A percentile compares a stretch with the other conserved stretches of the same genome.
Evolutionary conservation across 2,329 filamentous ascomycete species (phyloP).

Genomic region (Tolypocladium ovalisporum): DNA sequence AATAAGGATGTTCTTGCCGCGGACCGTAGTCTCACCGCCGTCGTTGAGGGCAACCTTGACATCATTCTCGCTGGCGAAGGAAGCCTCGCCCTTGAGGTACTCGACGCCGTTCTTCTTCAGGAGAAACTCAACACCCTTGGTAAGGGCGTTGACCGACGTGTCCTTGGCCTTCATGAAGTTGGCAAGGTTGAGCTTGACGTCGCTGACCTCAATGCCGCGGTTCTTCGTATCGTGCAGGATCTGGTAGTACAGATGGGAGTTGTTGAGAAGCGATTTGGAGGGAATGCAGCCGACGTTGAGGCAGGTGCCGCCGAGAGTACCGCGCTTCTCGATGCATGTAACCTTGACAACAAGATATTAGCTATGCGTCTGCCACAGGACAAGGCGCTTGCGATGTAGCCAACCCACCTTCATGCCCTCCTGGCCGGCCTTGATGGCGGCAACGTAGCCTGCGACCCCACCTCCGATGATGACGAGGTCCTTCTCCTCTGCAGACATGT

Average conservation of each 20-base stretch:
- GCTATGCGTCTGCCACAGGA: neutral
- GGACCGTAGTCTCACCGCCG: conserved; percentile 77
- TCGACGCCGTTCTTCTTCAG: conserved; percentile 99
- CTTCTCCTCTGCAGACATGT: conserved; percentile 64
- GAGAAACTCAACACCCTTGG: conserved; percentile 95
- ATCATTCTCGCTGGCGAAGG: conserved; percentile 82
- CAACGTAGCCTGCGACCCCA: conserved; percentile 96
- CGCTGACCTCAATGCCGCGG: conserved; percentile 92
- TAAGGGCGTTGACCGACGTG: conserved; percentile 74
- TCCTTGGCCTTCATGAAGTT: conserved; percentile 99
- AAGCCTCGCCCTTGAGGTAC: conserved; percentile 87
- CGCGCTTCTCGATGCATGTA: conserved; percentile 96
- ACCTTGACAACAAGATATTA: conserved; percentile 45
- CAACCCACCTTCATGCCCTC: conserved; percentile 77
- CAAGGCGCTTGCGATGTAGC: neutral
- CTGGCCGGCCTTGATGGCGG: conserved; percentile 97
- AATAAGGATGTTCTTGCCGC: conserved; percentile 96
- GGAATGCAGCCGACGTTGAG: conserved; percentile 99
- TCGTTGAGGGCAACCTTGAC: conserved; percentile 84
- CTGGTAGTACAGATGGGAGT: conserved; percentile 96
- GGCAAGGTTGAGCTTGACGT: conserved; percentile 89
- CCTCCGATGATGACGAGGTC: conserved; percentile 97
- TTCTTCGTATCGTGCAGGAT: conserved; percentile 94
- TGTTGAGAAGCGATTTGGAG: conserved; percentile 98
- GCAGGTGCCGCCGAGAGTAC: conserved; percentile 88